These are phyloP conservation scores for Candida insectorum DNA, from an alignment of 805 yeast genomes.

Conservation along the genomic window DNA sequence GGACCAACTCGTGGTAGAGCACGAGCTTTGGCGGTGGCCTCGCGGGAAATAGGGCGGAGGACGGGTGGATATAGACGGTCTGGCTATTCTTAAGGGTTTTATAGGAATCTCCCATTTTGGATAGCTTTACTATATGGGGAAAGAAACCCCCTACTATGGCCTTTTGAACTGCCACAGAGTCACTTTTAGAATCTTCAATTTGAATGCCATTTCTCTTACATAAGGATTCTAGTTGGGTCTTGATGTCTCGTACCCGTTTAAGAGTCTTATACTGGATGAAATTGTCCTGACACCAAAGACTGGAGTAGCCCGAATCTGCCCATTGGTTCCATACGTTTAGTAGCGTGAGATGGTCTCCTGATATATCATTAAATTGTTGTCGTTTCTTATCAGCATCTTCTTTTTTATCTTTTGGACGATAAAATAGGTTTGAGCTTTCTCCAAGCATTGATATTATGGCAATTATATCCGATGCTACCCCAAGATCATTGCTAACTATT, in stretches of 20 bases:
- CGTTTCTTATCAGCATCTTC: conserved; percentile 64
- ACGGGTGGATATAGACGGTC: conserved; percentile 81
- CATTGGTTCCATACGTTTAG: conserved; percentile 77
- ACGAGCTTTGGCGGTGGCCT: conserved; percentile 75
- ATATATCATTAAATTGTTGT: conserved; percentile 49
- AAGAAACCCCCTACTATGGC: conserved; percentile 68
- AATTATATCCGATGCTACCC: conserved; percentile 66
- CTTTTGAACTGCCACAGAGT: conserved; percentile 39
- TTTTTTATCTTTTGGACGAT: conserved; percentile 64
- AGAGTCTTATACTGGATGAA: conserved; percentile 75
- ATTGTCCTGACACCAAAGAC: conserved; percentile 82
- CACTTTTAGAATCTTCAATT: conserved; percentile 17
- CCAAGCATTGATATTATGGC: conserved; percentile 81
- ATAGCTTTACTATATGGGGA: conserved; percentile 58
- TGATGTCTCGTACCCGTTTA: conserved; percentile 62
- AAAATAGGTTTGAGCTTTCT: conserved; percentile 69
- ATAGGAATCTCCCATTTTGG: conserved; percentile 65
- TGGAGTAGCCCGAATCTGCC: conserved; percentile 62
- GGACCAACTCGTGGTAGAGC: conserved; percentile 77
- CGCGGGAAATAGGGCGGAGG: conserved; percentile 61
- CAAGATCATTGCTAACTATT: conserved; percentile 54
- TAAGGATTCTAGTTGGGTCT: conserved; percentile 63
- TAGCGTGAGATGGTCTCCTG: conserved; percentile 79
- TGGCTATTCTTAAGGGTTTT: conserved; percentile 63
- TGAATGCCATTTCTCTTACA: conserved; percentile 52